Percentiles rank a stretch among this genome's conserved stretches.
Evolutionary conservation across 2,329 filamentous ascomycete species (phyloP).

Genomic region (Diaporthe sp.): DNA sequence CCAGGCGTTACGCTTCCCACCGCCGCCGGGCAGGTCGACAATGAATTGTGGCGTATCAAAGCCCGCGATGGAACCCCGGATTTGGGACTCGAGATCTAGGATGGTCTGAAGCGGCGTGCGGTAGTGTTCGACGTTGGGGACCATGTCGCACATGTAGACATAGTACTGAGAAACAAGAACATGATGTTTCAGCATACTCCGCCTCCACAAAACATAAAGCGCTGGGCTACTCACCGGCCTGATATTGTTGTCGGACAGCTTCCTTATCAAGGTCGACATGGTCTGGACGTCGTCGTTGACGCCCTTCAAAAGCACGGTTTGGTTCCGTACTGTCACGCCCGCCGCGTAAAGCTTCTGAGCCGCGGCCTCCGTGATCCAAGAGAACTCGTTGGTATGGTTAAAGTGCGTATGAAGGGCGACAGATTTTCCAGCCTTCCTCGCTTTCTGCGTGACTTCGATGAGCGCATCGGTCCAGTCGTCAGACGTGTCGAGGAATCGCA

Average conservation of each 20-base stretch:
- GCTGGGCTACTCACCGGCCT: constrained; percentile 58
- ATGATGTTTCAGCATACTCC: constrained; percentile 21
- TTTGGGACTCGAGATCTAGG: constrained; percentile 64
- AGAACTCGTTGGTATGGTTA: constrained; percentile 71
- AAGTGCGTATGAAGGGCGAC: constrained; percentile 74
- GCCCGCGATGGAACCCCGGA: constrained; percentile 70
- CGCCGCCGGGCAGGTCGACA: constrained; percentile 71
- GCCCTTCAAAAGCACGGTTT: constrained; percentile 67
- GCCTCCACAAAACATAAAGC: background rate
- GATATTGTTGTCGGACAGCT: constrained; percentile 66
- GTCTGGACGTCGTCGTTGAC: constrained; percentile 66
- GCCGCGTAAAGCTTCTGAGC: constrained; percentile 60
- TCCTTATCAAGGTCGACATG: constrained; percentile 64
- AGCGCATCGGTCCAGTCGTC: constrained; percentile 66
- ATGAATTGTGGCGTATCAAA: constrained; percentile 73
- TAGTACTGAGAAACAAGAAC: constrained; percentile 60
- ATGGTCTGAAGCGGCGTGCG: constrained; percentile 70
- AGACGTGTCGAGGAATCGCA: constrained; percentile 59
- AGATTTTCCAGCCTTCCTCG: constrained; percentile 64
- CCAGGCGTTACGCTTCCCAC: constrained; percentile 69
- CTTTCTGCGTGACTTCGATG: constrained; percentile 60
- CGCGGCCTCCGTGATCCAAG: constrained; percentile 66
- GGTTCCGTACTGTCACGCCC: constrained; percentile 68
- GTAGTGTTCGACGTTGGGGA: constrained; percentile 68
- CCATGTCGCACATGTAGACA: constrained; percentile 74